Evolutionary conservation across 805 yeast genomes (phyloP).

Genomic region (Pichia exigua): DNA sequence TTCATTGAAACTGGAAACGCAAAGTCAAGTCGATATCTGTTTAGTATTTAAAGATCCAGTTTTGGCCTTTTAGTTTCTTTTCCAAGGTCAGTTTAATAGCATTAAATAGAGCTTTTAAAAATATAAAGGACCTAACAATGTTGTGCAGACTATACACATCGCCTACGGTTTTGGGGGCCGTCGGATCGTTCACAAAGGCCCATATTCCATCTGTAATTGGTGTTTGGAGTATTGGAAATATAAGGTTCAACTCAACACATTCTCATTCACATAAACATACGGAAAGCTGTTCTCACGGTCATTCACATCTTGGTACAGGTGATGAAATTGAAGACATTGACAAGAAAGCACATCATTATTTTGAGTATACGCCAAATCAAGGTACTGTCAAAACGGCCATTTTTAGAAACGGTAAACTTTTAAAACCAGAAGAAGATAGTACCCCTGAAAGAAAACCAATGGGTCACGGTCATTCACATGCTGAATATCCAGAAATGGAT

Average conservation of each 20-base stretch:
- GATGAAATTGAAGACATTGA: background rate
- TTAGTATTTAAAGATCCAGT: no score
- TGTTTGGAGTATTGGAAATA: background rate
- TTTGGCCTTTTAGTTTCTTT: background rate
- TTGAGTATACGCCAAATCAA: conserved; percentile 6
- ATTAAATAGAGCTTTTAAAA: no score
- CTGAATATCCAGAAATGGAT: conserved; percentile 22
- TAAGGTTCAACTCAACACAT: background rate
- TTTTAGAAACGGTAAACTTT: conserved; percentile 8
- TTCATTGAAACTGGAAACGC: background rate
- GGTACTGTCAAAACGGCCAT: conserved; percentile 8
- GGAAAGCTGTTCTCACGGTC: conserved; percentile 3
- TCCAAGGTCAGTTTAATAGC: background rate
- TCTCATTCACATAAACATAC: conserved; percentile 6
- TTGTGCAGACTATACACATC: background rate
- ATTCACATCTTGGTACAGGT: conserved; percentile 3
- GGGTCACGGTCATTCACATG: conserved; percentile 26
- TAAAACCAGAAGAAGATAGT: conserved; percentile 1
- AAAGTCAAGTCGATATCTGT: background rate
- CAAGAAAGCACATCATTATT: conserved; percentile 14
- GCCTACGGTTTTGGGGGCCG: background rate
- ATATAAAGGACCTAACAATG: background rate
- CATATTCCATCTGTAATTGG: background rate
- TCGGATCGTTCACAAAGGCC: background rate
- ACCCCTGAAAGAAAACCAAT: conserved; percentile 2